phyloP scores from a whole-genome alignment of 2,329 filamentous ascomycete genomes.

The Ceratocystis variospora region DNA sequence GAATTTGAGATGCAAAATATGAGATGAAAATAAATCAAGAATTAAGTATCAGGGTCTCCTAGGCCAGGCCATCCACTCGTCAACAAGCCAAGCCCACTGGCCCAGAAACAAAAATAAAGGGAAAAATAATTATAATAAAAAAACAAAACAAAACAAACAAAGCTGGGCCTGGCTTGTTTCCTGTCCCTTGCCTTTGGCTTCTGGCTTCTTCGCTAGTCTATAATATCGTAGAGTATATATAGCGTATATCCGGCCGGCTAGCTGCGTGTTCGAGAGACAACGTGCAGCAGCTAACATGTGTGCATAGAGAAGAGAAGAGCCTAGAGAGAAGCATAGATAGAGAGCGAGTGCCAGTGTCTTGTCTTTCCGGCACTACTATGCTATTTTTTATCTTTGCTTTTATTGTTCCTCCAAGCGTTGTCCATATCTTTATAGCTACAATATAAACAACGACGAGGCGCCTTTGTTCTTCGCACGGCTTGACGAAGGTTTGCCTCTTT shows the following conservation, averaged over 20 bases:
- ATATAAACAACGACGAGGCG: constrained; percentile 3
- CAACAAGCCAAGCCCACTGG: neutral
- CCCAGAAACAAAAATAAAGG: neutral
- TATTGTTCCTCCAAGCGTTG: neutral
- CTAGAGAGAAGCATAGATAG: neutral
- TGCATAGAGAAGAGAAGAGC: neutral
- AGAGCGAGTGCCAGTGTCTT: neutral
- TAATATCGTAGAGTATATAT: neutral
- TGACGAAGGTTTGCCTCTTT: neutral
- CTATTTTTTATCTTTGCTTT: neutral
- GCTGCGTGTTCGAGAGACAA: neutral
- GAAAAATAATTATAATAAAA: neutral
- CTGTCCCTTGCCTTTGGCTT: neutral
- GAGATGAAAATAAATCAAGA: neutral
- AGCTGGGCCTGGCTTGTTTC: neutral
- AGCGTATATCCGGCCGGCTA: neutral
- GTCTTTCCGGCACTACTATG: neutral
- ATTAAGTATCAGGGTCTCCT: neutral
- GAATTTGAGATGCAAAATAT: too few relatives aligned
- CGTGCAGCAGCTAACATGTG: too few relatives aligned
- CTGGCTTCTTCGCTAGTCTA: neutral
- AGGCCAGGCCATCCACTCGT: neutral
- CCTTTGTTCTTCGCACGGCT: constrained; percentile 4
- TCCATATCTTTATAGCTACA: neutral
- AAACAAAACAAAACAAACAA: neutral